Base-by-base conservation (phyloP, 805 yeast genomes). In the Barnettozyma salicaria region DNA sequence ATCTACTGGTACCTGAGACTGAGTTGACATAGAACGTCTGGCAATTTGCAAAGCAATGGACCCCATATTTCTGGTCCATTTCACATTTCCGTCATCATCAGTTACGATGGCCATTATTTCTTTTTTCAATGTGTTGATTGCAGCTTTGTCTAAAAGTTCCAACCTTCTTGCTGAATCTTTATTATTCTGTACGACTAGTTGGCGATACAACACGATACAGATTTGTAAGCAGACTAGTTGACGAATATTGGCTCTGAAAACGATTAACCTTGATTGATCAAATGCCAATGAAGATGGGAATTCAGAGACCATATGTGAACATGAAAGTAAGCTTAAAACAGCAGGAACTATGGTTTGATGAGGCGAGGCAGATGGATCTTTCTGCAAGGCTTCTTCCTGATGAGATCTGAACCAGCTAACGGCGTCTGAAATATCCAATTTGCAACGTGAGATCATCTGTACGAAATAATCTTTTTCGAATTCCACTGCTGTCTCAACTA, bases 21-120 rank as follows among this genome's bases (percentile, higher is more conserved):
- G 33, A 36, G 59, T 49, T 6, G 56, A 42, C 30, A 56, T 30
- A 10, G 45, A 32, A 35, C 60, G 63, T 47, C 73, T 72, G 23
- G 73, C 72, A 33, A 82, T 53, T 54, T 81, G 94, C 42, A 86
- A 67, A 5, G 90, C 74, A 44, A 87, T 74, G 12, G 82, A 68
- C 45, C 76, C 72, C 19, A 85, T 74, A 58, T 86, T 86, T 53
- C 85, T 74, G 1, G 96, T 86, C 96, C 96, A 86, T 63, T 88
- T 85, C 41, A 85, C 76, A 56, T 83, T 84, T 2, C 95, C 95
- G 50, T 80, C 82, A 41, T 82, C 86, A 59, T 86, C 95, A 23
- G 87, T 76, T 13, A 86, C 86, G 31, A 86, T 81, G 22, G 89
- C 81, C 37, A 83, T 62, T 28, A 87, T 74, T 50, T 85, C 90